These are phyloP conservation scores for Fusarium phyllophilum DNA, from an alignment of 2,329 filamentous ascomycete genomes.

Conservation along the genomic window DNA sequence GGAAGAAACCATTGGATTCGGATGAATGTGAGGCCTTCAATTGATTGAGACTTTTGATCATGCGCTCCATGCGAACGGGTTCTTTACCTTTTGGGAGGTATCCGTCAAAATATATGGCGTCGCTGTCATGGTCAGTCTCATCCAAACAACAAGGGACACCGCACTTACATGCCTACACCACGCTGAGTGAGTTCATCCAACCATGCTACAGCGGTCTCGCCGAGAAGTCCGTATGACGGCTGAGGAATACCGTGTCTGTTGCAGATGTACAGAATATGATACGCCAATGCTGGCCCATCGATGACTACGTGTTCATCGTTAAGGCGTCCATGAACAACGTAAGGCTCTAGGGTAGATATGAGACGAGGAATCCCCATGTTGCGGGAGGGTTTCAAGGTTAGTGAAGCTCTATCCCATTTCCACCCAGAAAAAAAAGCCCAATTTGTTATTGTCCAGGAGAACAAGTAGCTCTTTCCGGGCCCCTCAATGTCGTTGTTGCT, in stretches of 20 bases:
- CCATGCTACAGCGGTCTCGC: conserved; percentile 67
- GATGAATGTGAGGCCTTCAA: conserved; percentile 60
- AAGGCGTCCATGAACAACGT: conserved; percentile 57
- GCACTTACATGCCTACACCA: conserved; percentile 69
- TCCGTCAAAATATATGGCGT: conserved; percentile 87
- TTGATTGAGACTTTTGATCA: conserved; percentile 66
- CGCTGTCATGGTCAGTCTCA: conserved; percentile 38
- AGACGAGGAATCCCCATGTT: conserved; percentile 70
- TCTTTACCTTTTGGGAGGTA: conserved; percentile 76
- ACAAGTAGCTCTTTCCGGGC: background rate
- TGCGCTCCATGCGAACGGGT: conserved; percentile 67
- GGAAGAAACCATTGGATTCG: conserved; percentile 43
- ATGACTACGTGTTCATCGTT: conserved; percentile 62
- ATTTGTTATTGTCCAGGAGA: too few species aligned
- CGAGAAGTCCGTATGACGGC: conserved; percentile 73
- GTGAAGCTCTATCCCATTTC: background rate
- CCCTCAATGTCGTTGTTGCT: background rate
- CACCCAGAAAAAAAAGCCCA: background rate
- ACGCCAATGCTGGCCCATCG: conserved; percentile 83
- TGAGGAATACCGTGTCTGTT: conserved; percentile 61
- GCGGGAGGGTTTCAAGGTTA: background rate
- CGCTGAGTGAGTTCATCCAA: conserved; percentile 66
- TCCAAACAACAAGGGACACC: background rate
- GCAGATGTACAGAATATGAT: conserved; percentile 73
- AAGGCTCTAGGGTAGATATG: conserved; percentile 62